Conservation (phyloP, 768 basidiomycete species). For the Lentinus tigrinus region DNA sequence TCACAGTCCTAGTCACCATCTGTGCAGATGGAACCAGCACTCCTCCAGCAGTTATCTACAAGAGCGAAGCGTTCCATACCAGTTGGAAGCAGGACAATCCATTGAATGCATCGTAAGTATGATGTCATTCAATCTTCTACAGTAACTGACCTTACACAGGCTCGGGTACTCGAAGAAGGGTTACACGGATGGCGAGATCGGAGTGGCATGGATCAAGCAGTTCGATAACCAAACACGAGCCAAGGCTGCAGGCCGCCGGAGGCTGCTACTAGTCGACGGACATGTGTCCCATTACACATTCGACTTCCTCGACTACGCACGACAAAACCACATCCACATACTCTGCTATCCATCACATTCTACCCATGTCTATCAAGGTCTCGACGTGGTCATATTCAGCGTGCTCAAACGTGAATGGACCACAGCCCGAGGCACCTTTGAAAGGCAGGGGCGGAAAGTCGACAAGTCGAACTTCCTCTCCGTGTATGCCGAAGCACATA, state of each 20-base stretch:
- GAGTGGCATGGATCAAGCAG: slow-evolving; percentile 35
- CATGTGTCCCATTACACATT: slow-evolving; percentile 43
- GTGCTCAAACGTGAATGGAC: no score
- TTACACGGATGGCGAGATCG: slow-evolving; percentile 38
- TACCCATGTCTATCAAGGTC: slow-evolving; percentile 36
- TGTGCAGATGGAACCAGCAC: slow-evolving; percentile 39
- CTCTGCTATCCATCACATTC: slow-evolving; percentile 45
- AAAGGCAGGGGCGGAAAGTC: slow-evolving; percentile 15
- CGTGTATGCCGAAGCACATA: slow-evolving; percentile 34
- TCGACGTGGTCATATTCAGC: no score
- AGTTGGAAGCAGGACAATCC: slow-evolving; percentile 43
- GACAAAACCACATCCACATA: slow-evolving; percentile 37
- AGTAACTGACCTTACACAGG: no score
- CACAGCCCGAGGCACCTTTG: neutral
- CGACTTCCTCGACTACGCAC: slow-evolving; percentile 39
- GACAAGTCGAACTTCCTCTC: slow-evolving; percentile 37
- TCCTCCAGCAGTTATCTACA: slow-evolving; percentile 40
- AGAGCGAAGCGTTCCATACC: slow-evolving; percentile 35
- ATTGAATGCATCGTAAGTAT: slow-evolving; percentile 38
- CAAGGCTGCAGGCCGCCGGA: slow-evolving; percentile 30
- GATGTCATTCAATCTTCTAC: slow-evolving; percentile 1
- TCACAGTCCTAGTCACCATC: slow-evolving; percentile 42
- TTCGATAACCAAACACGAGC: slow-evolving; percentile 38
- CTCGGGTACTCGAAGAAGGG: slow-evolving; percentile 28
- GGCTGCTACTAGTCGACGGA: slow-evolving; percentile 43